phyloP scores from a whole-genome alignment of 176 grass and related monocot species.

The Cenchrus fungigraminus region DNA sequence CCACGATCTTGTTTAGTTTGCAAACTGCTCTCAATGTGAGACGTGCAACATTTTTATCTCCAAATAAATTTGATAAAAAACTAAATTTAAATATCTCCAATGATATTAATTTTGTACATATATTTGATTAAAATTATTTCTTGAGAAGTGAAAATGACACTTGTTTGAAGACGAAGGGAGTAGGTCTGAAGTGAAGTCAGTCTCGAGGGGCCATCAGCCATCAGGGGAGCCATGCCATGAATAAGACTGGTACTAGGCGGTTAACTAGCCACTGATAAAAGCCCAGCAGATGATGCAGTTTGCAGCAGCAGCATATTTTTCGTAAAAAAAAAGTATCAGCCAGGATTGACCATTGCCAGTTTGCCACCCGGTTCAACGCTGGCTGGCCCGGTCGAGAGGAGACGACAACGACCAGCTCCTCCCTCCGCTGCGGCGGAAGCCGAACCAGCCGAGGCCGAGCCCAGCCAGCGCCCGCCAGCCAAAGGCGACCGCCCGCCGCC shows the following conservation, averaged over 20 bases:
- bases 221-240: too few species aligned
- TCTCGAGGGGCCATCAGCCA: neutral
- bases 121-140: neutral
- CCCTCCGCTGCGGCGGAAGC: neutral
- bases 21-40: neutral
- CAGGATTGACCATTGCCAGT: conserved; percentile 1
- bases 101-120: neutral
- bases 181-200: neutral
- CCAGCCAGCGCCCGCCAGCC: conserved; percentile 29
- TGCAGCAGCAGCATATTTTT: neutral
- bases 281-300: neutral
- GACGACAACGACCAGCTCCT: neutral
- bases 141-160: too few species aligned
- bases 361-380: conserved; percentile 7
- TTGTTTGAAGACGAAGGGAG: too few species aligned
- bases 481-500: conserved; percentile 41
- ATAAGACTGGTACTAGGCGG: too few species aligned
- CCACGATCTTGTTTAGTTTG: neutral
- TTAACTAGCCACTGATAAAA: neutral
- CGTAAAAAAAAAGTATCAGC: neutral
- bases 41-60: neutral
- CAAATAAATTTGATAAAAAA: too few species aligned
- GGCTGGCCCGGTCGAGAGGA: conserved; percentile 14
- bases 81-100: too few species aligned
- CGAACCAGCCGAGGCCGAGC: neutral